Evolutionary conservation across 2,329 filamentous ascomycete genomes (phyloP).

Genomic region (Exserohilum rostratum): DNA sequence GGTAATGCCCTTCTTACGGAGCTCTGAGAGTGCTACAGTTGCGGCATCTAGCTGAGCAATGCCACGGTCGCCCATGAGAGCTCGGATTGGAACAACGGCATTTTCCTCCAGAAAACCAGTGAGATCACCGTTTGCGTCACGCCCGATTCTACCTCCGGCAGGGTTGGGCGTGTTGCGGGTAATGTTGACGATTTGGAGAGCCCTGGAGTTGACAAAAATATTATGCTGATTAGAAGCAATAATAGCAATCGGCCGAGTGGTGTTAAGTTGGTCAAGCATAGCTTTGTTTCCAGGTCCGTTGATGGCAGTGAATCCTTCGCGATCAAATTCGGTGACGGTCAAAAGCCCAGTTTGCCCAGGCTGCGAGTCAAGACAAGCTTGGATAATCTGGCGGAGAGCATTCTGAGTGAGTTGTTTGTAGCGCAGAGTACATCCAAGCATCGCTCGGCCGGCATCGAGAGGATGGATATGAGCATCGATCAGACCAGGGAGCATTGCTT

Average conservation of each 20-base stretch:
- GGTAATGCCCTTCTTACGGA: constrained; percentile 4
- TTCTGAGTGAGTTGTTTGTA: constrained; percentile 3
- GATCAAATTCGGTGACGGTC: constrained; percentile 4
- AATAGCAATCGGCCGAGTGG: constrained; percentile 2
- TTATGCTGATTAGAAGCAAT: not conserved
- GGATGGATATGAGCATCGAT: constrained; percentile 6
- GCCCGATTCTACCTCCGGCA: not conserved
- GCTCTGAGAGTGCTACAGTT: not conserved
- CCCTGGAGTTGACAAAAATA: constrained; percentile 3
- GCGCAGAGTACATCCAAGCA: constrained; percentile 4
- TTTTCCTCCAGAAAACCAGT: constrained; percentile 4
- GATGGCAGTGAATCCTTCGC: not conserved
- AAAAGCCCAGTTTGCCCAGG: constrained; percentile 2
- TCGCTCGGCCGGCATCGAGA: constrained; percentile 1
- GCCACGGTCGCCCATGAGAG: not conserved
- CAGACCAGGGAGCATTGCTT: constrained; percentile 5
- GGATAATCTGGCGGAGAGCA: constrained; percentile 1
- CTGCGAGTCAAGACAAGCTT: constrained; percentile 1
- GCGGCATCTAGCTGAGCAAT: not conserved
- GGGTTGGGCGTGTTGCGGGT: constrained; percentile 1
- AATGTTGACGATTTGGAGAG: not conserved
- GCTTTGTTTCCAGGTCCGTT: constrained; percentile 2
- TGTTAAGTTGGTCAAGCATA: constrained; percentile 4
- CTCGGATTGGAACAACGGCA: not conserved
- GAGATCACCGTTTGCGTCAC: not conserved